A percentile compares a stretch with the other conserved stretches of the same genome.
Evolutionary conservation across 106 monocot genomes (phyloP).

Genomic region (Posidonia australis): DNA sequence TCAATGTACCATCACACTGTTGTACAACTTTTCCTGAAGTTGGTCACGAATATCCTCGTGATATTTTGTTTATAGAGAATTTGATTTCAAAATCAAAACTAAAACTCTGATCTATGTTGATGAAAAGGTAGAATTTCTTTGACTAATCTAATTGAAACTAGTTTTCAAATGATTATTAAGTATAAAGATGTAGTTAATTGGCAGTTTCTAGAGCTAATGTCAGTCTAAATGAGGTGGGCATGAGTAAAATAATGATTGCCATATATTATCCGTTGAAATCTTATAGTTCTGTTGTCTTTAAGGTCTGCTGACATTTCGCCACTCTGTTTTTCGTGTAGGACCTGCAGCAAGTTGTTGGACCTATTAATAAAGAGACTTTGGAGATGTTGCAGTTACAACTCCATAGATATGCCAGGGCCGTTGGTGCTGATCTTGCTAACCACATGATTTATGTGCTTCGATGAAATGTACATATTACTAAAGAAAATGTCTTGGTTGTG

Average conservation of each 20-base stretch:
- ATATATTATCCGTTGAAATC: neutral
- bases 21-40: too few relatives aligned
- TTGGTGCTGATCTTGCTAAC: slow-evolving; percentile 6
- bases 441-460: neutral
- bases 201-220: neutral
- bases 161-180: neutral
- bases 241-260: neutral
- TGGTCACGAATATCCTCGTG: too few relatives aligned
- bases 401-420: slow-evolving; percentile 6
- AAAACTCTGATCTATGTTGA: neutral
- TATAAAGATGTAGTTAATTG: neutral
- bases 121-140: neutral
- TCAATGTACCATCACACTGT: too few relatives aligned
- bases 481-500: too few relatives aligned
- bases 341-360: neutral
- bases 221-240: neutral
- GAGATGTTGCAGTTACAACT: slow-evolving; percentile 4
- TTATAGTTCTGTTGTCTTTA: neutral
- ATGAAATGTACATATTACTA: too few relatives aligned
- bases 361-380: neutral
- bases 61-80: too few relatives aligned
- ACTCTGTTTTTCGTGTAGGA: slow-evolving; percentile 9
- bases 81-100: neutral
- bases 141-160: neutral
- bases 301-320: neutral